Evolutionary conservation across 306 rosid species (phyloP), one percentile per base, ranked within the genome.

Genomic region (Nissolia schottii): DNA sequence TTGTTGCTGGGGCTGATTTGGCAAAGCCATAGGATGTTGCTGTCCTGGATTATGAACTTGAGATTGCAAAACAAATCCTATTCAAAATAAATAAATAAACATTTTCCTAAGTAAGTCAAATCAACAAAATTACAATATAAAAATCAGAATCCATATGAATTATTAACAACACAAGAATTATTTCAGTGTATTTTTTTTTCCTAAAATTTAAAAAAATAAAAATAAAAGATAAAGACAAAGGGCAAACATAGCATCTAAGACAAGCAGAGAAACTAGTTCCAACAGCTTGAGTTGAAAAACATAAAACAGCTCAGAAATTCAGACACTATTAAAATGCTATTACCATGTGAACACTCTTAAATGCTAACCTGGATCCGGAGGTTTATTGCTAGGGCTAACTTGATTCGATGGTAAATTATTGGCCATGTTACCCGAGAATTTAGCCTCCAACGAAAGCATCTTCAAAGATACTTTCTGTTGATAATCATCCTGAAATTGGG

Each of bases 1-100:
- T 77, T 82, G 97, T 41, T 91, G 99, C 70, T 85, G 97, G 16
- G 96, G 22, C 75, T 85, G 97, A 77, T 82, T 87, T 22, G 87
- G 27, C 82, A 86, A 23, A 41, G 90, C 64, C 45, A 85, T 81
- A 74, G 92, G 51, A 68, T 86, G 80, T 48, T 89, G 80, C 59
- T 82, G 95, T 77, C 91, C 97, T 60, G 78, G 91, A 80, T 86
- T 94, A 74, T 75, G 86, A 74, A 74, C 86, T 83, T 82, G 95
- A 46, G 90, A 3, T 74, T 58, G 91, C 84, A 85, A 81, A 45
- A 73, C 77, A 43, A 88, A 80, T 58, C 92, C 98, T 87, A 84
- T 77, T 54, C 15, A 8, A 59, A 70, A 73, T 40, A 54, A 20
- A 15, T 59, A 53, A 70, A n/a, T 45, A 8, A 20, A 15, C 54